Base-by-base conservation (phyloP, 352 stramenopile species). In the Globisporangium emineosum region DNA sequence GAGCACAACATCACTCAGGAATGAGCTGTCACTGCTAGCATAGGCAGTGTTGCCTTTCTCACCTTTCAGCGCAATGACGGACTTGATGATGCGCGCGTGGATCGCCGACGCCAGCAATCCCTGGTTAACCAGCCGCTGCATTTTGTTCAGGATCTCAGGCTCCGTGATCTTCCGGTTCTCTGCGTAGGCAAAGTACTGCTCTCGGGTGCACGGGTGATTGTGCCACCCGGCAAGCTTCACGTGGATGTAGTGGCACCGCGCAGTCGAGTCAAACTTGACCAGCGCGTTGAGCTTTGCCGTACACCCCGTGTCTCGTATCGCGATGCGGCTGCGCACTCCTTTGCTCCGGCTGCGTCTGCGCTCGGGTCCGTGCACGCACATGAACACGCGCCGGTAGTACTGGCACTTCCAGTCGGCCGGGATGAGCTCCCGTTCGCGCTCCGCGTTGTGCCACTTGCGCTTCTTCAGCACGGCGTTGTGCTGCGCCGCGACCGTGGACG, bases 361-460 rank as follows among this genome's bases (percentile, higher is more conserved):
- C 23, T 27, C 25, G 21, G 55, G 19, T 17, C 15, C 33, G 15
- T 53, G 56, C 25, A 29, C 42, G 56, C 56, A 62, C 5, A 8
- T 21, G 56, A 43, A 62, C 25, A 62, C 27, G 25, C 56, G 56
- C 25, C 42, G 40, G 19, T 62, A 62, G 56, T 43, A 37, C 33
- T 37, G 33, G 33, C 33, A 62, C 56, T 37, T 33, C 35, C 42
- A 54, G 25, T 27, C 15, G 13, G 21, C 37, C 5, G 56, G 56
- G 17, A 62, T 51, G 37, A 42, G 55, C 55, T 61, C 55, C 13
- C 50, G 37, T 9, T 52, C 37, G 55, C 23, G 29, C 23, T 40
- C 8, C 25, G 40, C 56, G 37, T 25, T 25, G 33, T 25, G 37
- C 40, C 40, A 37, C 40, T 37, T 52, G 25, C 25, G 40, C 9